Evolutionary conservation across 2,329 filamentous ascomycete species (phyloP), one percentile per base, ranked within the genome.

Genomic region (Ophiocordyceps camponoti-floridani): DNA sequence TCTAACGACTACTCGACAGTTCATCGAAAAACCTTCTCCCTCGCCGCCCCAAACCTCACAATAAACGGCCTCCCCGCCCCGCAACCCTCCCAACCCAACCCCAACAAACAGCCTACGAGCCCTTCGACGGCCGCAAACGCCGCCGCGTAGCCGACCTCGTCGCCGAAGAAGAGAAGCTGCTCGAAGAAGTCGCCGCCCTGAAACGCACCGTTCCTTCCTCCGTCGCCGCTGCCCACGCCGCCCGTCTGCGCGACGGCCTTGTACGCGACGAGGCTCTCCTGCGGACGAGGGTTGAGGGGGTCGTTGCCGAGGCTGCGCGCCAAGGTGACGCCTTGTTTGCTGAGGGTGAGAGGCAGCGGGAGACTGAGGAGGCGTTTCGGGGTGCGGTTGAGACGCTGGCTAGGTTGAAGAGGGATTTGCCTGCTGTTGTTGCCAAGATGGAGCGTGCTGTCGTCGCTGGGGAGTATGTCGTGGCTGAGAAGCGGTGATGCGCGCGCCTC

Each of bases 381-480:
- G 59, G 50, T 10, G 72, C 72, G 0, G 67, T 79, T 2, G 64
- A 64, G 42, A 67, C 65, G 14, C 53, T 80, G 45, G 69, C 62
- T 3, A 58, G 66, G 50, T 50, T 80, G 46, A 77, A 77, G 63
- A 67, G 66, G 52, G 70, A 73, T 33, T 72, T 81, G 70, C 74
- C 77, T 14, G 67, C 72, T 18, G 70, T 72, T 4, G 73, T 77
- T 53, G 77, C 77, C 45, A 73, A 68, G 58, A 79, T 79, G 71
- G 76, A 80, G 64, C 67, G 76, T 58, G 77, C 77, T 46, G 64
- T 72, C 48, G 67, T 72, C 14, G 77, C 75, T 19, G 73, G 70
- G 14, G 67, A 73, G 51, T 78, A 78, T 56, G 72, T 75, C 8
- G 62, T 72, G 7, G 18, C 18, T 41, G 38, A 19, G 2, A 14